phyloP scores from a whole-genome alignment of 2,329 filamentous ascomycete species.

The Pseudophaeomoniella oleicola region DNA sequence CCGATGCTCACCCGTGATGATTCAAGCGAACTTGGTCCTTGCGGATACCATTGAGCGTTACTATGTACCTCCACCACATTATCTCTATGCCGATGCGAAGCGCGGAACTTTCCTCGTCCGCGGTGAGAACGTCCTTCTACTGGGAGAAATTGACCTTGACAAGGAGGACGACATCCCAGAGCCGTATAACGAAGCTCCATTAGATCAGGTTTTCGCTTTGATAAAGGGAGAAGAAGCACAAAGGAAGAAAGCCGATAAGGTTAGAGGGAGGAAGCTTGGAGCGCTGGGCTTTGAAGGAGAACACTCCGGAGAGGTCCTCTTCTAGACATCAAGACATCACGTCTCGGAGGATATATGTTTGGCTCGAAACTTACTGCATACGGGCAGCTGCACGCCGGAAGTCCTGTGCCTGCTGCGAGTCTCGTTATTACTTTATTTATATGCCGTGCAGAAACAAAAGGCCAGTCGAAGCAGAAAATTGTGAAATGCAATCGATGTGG shows the following conservation, averaged over 20 bases:
- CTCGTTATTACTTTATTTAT: too few species aligned
- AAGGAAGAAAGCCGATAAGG: slow-evolving; percentile 61
- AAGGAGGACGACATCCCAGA: slow-evolving; percentile 75
- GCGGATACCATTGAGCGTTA: slow-evolving; percentile 85
- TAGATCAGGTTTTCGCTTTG: slow-evolving; percentile 55
- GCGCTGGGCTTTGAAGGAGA: slow-evolving; percentile 80
- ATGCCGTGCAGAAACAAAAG: too few species aligned
- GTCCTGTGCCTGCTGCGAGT: too few species aligned
- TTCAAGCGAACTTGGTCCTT: slow-evolving; percentile 76
- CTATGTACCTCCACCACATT: slow-evolving; percentile 35
- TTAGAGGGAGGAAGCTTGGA: slow-evolving; percentile 53
- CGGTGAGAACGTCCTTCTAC: slow-evolving; percentile 89
- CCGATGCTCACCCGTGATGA: slow-evolving; percentile 1
- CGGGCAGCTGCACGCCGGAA: too few species aligned
- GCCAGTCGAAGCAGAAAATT: neutral
- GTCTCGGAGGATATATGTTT: too few species aligned
- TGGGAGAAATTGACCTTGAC: slow-evolving; percentile 94
- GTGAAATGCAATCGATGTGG: neutral
- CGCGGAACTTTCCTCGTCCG: slow-evolving; percentile 83
- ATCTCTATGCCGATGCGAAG: slow-evolving; percentile 68
- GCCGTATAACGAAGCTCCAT: slow-evolving; percentile 51
- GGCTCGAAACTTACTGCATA: too few species aligned
- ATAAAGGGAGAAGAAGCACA: slow-evolving; percentile 56
- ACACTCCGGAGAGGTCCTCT: slow-evolving; percentile 58
- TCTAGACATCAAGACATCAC: slow-evolving; percentile 41